phyloP scores from a whole-genome alignment of 257 asterid genomes.

The Catharanthus roseus region DNA sequence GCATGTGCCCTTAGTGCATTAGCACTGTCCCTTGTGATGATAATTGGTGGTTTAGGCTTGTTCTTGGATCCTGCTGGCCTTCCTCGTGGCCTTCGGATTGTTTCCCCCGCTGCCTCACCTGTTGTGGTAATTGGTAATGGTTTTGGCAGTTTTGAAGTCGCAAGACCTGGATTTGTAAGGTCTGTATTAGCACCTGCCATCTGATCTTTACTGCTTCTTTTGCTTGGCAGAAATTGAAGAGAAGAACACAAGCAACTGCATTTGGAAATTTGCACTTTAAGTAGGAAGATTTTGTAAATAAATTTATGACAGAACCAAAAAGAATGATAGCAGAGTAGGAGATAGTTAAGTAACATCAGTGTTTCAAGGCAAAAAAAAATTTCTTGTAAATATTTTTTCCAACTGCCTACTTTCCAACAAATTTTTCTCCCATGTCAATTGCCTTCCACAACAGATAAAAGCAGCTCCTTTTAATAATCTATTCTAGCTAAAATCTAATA shows the following conservation, averaged over 20 bases:
- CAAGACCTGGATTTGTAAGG: constrained; percentile 23
- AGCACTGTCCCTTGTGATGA: constrained; percentile 81
- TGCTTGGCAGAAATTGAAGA: constrained; percentile 5
- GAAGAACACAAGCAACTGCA: constrained; percentile 3
- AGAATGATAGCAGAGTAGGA: constrained; percentile 57
- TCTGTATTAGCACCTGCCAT: constrained; percentile 64
- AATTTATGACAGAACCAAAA: constrained; percentile 25
- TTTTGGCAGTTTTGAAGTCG: constrained; percentile 22
- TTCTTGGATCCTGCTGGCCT: constrained; percentile 90
- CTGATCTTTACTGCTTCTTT: constrained; percentile 9
- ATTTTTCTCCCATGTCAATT: constrained; percentile 57
- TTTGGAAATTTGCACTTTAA: constrained; percentile 24
- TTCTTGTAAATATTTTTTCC: constrained; percentile 19
- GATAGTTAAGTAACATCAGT: constrained; percentile 52
- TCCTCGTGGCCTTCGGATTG: constrained; percentile 68
- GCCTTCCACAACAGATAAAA: constrained; percentile 44
- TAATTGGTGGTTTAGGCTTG: constrained; percentile 92
- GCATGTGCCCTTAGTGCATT: constrained; percentile 84
- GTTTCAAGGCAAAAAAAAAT: constrained; percentile 13
- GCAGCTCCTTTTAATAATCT: constrained; percentile 8
- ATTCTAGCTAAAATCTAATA: constrained; percentile 6
- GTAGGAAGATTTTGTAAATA: constrained; percentile 29
- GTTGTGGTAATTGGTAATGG: constrained; percentile 17
- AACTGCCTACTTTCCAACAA: constrained; percentile 71
- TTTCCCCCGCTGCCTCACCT: constrained; percentile 29